Evolutionary conservation across 139 green algal genomes (phyloP), one percentile per base, ranked within the genome.

Genomic region (Chlamydomonas sphaeroides): DNA sequence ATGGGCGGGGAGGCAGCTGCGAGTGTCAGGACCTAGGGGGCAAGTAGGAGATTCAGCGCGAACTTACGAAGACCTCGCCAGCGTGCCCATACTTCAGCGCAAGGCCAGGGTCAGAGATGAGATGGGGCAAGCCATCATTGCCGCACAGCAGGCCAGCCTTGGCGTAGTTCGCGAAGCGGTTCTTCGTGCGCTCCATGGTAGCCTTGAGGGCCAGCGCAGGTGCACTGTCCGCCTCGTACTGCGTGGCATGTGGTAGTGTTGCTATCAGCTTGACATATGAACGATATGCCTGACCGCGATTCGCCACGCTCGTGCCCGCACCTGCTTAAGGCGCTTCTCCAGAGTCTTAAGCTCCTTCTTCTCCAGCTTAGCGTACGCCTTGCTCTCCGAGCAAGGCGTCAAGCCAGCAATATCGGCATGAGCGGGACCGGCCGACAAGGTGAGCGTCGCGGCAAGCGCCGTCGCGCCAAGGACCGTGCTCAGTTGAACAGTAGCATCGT

Each of bases 71-170:
- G 78, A 97, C 89, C 89, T 99, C 97, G 78, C 97, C 97, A 56
- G 93, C 87, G 89, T 99, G 97, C 84, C 93, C 94, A 84, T 95
- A 98, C 76, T 93, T 92, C 35, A 98, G 92, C 5, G 96, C 95
- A 74, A 98, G 92, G 39, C 97, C 96, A 45, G 97, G 97, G 93
- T 99, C 97, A 45, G 97, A 92, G 79, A 99, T 99, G 63, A 99
- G 92, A 90, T 99, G 97, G 28, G 97, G 97, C 67, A 98, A 94
- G 51, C 97, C 97, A 80, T 99, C 97, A 56, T 92, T 93, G 78
- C 97, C 97, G 93, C 97, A 99, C 79, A 99, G 97, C 86, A 99
- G 92, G 69, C 94, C 94, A 53, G 93, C 80, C 79, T 94, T 95
- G 36, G 80, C 94, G 91, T 99, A 99, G 86, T 95, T 97, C 38